Percentiles rank a stretch among this genome's conserved stretches.
Evolutionary conservation across 768 basidiomycete genomes (phyloP).

Genomic region (Holtermannia corniformis): DNA sequence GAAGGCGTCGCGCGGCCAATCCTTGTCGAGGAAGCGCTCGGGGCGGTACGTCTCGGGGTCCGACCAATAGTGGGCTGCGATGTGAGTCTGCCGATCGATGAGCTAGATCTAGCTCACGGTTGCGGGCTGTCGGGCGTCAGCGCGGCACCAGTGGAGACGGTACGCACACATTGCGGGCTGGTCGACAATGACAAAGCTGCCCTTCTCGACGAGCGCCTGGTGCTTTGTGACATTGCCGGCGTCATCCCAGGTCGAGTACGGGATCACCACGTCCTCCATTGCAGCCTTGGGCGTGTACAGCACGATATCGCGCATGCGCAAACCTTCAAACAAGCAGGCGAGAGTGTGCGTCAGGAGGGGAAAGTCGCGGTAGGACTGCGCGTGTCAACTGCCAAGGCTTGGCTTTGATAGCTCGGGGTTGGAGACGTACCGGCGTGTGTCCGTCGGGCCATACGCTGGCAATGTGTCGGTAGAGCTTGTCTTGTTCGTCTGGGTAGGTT

Average conservation of each 20-base stretch:
- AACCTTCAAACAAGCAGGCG: slow-evolving; percentile 13
- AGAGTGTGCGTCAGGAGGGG: slow-evolving; percentile 9
- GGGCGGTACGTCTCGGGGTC: too few relatives aligned
- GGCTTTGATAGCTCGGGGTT: not conserved
- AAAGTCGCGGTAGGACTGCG: slow-evolving; percentile 18
- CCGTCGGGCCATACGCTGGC: not conserved
- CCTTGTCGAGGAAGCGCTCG: slow-evolving; percentile 5
- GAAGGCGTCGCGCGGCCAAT: slow-evolving; percentile 1
- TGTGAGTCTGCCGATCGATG: too few relatives aligned
- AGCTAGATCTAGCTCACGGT: too few relatives aligned
- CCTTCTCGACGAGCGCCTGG: slow-evolving; percentile 11
- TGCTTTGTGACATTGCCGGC: slow-evolving; percentile 8
- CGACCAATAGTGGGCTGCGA: too few relatives aligned
- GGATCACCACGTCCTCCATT: slow-evolving; percentile 9
- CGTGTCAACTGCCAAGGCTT: not conserved
- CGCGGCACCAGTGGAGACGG: slow-evolving; percentile 13
- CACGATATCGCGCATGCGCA: slow-evolving; percentile 22
- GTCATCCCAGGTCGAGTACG: slow-evolving; percentile 22
- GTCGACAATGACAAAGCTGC: slow-evolving; percentile 20
- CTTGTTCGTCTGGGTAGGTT: slow-evolving; percentile 31
- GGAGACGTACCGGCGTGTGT: not conserved
- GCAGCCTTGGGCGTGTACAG: slow-evolving; percentile 16
- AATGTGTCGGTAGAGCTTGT: slow-evolving; percentile 25
- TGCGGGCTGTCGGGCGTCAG: slow-evolving; percentile 9
- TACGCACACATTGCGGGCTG: slow-evolving; percentile 11